These are phyloP conservation scores for Zopfochytrium polystomum DNA, from an alignment of 371 early-diverging fungal genomes.

Conservation along the genomic window DNA sequence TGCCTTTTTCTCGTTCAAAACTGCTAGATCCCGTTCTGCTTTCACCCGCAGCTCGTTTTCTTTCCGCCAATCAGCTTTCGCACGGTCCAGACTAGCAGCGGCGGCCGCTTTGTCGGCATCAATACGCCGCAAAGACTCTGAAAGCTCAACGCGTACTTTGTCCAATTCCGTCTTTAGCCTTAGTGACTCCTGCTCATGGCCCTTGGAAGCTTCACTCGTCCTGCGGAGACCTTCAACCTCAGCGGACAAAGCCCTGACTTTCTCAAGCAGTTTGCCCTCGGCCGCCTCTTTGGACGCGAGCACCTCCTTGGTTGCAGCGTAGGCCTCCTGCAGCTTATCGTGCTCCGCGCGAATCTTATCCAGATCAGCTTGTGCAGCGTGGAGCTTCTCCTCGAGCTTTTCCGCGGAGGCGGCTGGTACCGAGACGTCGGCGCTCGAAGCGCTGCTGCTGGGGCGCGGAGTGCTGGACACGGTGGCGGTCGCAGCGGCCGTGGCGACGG, in stretches of 20 bases:
- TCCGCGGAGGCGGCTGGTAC: background rate
- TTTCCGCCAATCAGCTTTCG: no score
- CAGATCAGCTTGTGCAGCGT: conserved; percentile 22
- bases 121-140: no score
- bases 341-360: conserved; percentile 11
- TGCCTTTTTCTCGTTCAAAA: no score
- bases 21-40: no score
- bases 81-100: no score
- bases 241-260: background rate
- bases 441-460: background rate
- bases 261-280: background rate
- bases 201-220: no score
- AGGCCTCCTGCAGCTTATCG: background rate
- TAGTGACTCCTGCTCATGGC: no score
- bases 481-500: conserved; percentile 1
- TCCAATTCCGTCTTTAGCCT: no score
- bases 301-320: conserved; percentile 3
- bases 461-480: background rate
- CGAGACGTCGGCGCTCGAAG: background rate
- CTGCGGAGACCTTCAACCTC: background rate
- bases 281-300: conserved; percentile 8
- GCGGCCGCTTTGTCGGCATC: no score
- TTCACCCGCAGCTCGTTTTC: no score
- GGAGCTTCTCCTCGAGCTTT: conserved; percentile 19
- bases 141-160: no score